Conservation (phyloP, 345 rosid genomes). For the Anastatica hierochuntica region DNA sequence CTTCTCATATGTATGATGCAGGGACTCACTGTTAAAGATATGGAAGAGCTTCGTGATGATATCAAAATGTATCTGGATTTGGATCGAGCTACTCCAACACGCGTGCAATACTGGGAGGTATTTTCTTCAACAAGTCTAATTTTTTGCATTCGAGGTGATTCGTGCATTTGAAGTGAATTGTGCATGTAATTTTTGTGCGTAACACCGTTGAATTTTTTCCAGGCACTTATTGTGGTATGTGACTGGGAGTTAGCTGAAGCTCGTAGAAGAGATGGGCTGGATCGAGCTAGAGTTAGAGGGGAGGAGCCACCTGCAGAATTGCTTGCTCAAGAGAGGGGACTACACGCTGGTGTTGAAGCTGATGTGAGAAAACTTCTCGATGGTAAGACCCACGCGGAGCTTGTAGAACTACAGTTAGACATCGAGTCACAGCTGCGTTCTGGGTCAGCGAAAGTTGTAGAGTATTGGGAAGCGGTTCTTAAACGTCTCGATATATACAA, state of each 20-base stretch:
- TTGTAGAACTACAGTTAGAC: conserved; percentile 52
- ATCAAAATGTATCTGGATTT: conserved; percentile 90
- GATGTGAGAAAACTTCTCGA: conserved; percentile 73
- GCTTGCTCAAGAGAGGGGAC: conserved; percentile 86
- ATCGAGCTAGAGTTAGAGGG: conserved; percentile 90
- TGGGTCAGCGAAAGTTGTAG: conserved; percentile 91
- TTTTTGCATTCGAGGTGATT: no score
- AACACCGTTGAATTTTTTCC: conserved; percentile 11
- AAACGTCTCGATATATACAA: conserved; percentile 84
- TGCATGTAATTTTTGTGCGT: not conserved
- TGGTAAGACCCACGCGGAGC: conserved; percentile 64
- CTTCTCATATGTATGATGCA: conserved; percentile 36
- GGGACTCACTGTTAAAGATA: conserved; percentile 85
- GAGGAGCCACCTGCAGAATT: conserved; percentile 89
- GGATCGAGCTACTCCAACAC: conserved; percentile 72
- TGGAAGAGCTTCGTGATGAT: conserved; percentile 93
- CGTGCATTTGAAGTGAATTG: no score
- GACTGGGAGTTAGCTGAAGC: conserved; percentile 97
- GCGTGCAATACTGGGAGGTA: conserved; percentile 87
- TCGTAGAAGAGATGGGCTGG: conserved; percentile 73
- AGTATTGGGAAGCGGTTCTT: conserved; percentile 94
- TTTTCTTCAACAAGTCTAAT: not conserved
- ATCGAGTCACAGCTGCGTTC: conserved; percentile 77
- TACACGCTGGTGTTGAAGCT: conserved; percentile 78
- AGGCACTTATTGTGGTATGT: conserved; percentile 87